Conservation (phyloP, 2,329 filamentous ascomycete genomes). For the Incumbomyces lentus region DNA sequence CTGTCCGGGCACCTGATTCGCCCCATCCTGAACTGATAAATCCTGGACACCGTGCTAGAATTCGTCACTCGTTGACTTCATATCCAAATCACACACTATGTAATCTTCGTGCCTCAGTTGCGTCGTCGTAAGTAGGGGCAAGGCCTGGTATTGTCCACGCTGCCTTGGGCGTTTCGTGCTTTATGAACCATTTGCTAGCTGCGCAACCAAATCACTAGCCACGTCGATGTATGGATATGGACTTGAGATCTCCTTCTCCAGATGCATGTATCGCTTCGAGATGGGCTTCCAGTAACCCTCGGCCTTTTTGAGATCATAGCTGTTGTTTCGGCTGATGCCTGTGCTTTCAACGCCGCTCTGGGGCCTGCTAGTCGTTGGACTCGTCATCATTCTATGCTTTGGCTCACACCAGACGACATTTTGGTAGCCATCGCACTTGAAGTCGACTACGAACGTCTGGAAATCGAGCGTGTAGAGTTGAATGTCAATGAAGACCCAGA, state of each 20-base stretch:
- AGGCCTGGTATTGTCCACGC: not conserved
- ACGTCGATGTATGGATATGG: conserved; percentile 95
- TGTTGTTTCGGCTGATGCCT: conserved; percentile 12
- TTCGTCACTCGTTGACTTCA: not conserved
- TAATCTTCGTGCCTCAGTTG: not conserved
- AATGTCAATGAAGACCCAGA: conserved; percentile 92
- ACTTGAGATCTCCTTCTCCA: conserved; percentile 90
- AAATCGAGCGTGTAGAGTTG: conserved; percentile 91
- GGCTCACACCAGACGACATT: conserved; percentile 50
- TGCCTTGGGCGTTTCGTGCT: not conserved
- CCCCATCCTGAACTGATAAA: not conserved
- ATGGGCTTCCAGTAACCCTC: conserved; percentile 41
- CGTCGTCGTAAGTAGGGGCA: not conserved
- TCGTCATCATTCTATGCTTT: conserved; percentile 32
- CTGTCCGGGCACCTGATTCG: not conserved
- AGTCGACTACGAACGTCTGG: conserved; percentile 90
- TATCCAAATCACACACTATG: not conserved
- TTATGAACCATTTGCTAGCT: conserved; percentile 49
- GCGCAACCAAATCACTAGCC: conserved; percentile 82
- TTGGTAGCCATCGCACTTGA: conserved; percentile 97
- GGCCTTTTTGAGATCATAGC: conserved; percentile 25
- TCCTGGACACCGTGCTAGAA: conserved; percentile 7
- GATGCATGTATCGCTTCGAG: conserved; percentile 45
- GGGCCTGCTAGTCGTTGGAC: conserved; percentile 34
- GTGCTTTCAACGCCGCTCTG: conserved; percentile 32